phyloP scores from a whole-genome alignment of 768 basidiomycete species.

The Pleurotus tuoliensis region DNA sequence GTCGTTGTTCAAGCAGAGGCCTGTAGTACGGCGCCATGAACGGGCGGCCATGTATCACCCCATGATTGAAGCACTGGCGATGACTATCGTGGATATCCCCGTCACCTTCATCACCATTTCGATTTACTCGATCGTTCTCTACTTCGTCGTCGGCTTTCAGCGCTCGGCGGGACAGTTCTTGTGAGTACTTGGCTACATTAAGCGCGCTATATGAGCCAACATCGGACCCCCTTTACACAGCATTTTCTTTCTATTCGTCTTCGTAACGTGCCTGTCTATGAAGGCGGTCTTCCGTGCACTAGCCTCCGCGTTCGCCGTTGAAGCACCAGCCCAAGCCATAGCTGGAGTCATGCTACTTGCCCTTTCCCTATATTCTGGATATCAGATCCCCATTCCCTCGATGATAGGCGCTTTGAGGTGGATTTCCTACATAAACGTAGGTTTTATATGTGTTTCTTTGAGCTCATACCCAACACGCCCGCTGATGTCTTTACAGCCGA shows the following conservation, averaged over 20 bases:
- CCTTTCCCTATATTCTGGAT: slow-evolving; percentile 19
- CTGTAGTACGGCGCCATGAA: slow-evolving; percentile 53
- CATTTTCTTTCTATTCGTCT: slow-evolving; percentile 54
- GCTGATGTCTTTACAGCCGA: slow-evolving; percentile 35
- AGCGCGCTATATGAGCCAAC: neutral
- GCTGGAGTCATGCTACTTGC: slow-evolving; percentile 37
- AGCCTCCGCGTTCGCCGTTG: slow-evolving; percentile 53
- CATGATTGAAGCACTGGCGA: slow-evolving; percentile 48
- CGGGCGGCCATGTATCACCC: slow-evolving; percentile 62
- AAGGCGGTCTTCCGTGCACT: slow-evolving; percentile 72
- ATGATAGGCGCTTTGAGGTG: slow-evolving; percentile 71
- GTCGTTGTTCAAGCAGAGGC: slow-evolving; percentile 55
- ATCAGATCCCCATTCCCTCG: slow-evolving; percentile 45
- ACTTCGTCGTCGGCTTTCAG: slow-evolving; percentile 61
- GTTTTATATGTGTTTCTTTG: slow-evolving; percentile 10
- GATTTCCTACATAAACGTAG: slow-evolving; percentile 61
- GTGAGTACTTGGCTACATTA: slow-evolving; percentile 31
- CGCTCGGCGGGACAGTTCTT: slow-evolving; percentile 57
- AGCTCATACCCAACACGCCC: neutral
- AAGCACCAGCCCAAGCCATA: slow-evolving; percentile 60
- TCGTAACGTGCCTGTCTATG: slow-evolving; percentile 59
- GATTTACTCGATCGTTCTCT: slow-evolving; percentile 47
- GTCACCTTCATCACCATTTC: slow-evolving; percentile 8
- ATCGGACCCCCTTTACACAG: slow-evolving; percentile 23
- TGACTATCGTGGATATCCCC: slow-evolving; percentile 14